Percentiles rank a stretch among this genome's conserved stretches.
Conservation (phyloP, 352 stramenopile species). For the Globisporangium abappressorium region DNA sequence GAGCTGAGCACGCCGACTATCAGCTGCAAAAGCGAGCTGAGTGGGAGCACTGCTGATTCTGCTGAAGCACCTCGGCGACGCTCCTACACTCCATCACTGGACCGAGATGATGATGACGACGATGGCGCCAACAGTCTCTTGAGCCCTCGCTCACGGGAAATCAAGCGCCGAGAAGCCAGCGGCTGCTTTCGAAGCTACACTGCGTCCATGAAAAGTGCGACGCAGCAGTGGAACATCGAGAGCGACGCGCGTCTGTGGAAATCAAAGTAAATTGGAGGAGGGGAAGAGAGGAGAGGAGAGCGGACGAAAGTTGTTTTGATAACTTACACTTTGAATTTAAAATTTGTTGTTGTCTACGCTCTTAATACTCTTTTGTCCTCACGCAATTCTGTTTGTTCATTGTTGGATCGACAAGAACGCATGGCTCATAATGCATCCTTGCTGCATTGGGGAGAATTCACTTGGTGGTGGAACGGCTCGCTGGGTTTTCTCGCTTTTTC, state of each 20-base stretch:
- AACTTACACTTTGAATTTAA: constrained; percentile 1
- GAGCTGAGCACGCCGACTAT: constrained; percentile 35
- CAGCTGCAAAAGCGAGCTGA: constrained; percentile 15
- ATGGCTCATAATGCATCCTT: not conserved
- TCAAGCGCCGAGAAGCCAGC: constrained; percentile 20
- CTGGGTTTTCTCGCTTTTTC: not conserved
- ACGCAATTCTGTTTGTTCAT: not conserved
- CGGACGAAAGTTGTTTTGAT: not conserved
- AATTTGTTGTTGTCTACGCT: not conserved
- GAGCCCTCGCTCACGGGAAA: constrained; percentile 22
- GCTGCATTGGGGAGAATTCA: too few relatives aligned
- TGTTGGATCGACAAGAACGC: constrained; percentile 2
- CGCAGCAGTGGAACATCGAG: constrained; percentile 47
- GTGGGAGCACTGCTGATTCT: constrained; percentile 1
- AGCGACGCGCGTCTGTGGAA: constrained; percentile 41
- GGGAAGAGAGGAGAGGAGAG: not conserved
- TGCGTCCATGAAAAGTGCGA: constrained; percentile 30
- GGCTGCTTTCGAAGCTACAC: constrained; percentile 35
- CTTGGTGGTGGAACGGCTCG: not conserved
- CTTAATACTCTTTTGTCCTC: not conserved
- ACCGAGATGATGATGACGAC: constrained; percentile 27
- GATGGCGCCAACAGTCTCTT: constrained; percentile 1
- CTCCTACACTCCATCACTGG: constrained; percentile 24
- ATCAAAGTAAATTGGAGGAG: not conserved
- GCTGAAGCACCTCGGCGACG: constrained; percentile 7